Percentiles rank a stretch among this genome's conserved stretches.
Conservation (phyloP, 495 filamentous ascomycete species). For the Trichocladium antarcticum region DNA sequence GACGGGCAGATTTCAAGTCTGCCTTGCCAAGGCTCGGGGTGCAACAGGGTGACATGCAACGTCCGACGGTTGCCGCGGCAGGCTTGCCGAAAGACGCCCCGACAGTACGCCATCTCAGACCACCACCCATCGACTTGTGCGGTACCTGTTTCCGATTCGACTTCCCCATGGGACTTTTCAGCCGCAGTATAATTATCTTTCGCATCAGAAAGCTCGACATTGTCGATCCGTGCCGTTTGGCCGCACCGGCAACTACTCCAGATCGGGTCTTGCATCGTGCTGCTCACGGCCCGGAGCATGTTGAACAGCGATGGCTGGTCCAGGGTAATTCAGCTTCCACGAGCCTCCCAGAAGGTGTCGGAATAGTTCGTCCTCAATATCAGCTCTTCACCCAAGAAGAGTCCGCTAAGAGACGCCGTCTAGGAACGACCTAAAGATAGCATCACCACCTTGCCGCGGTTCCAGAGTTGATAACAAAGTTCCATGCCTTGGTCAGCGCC, state of each 20-base stretch:
- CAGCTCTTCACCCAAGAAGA: neutral
- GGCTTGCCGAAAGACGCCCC: constrained; percentile 4
- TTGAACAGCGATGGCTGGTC: neutral
- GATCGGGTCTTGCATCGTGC: neutral
- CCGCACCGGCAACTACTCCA: constrained; percentile 1
- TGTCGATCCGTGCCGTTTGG: constrained; percentile 5
- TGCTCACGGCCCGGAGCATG: neutral
- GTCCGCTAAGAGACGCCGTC: neutral
- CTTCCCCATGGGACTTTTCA: constrained; percentile 1
- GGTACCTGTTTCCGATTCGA: neutral
- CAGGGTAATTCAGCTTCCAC: neutral
- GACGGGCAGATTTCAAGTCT: constrained; percentile 2
- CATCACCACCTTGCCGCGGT: neutral
- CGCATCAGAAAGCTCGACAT: constrained; percentile 1
- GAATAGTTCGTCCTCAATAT: neutral
- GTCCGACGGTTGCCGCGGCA: constrained; percentile 7
- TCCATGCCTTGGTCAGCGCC: neutral
- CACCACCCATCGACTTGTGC: neutral
- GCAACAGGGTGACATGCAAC: constrained; percentile 5
- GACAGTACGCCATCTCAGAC: neutral
- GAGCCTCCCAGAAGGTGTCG: no score
- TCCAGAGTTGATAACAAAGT: neutral
- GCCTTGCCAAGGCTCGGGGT: constrained; percentile 15
- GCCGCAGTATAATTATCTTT: constrained; percentile 16
- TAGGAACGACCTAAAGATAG: neutral